Base-by-base conservation (phyloP, 2,329 filamentous ascomycete genomes). In the Aspergillus niger region DNA sequence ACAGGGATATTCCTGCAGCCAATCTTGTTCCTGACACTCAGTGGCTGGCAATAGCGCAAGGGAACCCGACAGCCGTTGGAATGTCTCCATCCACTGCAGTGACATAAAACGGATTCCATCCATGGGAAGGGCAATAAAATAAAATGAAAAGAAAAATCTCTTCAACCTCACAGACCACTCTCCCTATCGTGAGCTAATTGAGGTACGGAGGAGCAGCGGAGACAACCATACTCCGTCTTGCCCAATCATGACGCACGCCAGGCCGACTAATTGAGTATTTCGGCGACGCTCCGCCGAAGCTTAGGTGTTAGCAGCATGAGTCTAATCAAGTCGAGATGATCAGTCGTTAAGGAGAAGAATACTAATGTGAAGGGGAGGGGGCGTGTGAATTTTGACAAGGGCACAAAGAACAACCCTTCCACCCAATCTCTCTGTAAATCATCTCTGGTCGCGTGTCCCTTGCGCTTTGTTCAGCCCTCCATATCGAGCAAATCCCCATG, bases 261-360 rank as follows among this genome's bases (percentile, higher is more conserved):
- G 3, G 26, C 13, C 26, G 24, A 17, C 47, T 30, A 50, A 55
- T 28, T n/a, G n/a, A 20, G n/a, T 8, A 22, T 22, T 26, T 30
- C 39, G 39, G 53, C 53, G 13, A 44, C 39, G n/a, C 53, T 55
- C 53, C 53, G 53, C 53, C 30, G 53, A 55, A 55, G 53, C 53
- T 55, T 55, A 47, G 51, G 53, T 28, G 15, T 44, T 55, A 55
- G 53, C 53, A 55, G 38, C 53, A 44, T 44, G 53, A 55, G 53
- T 13, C 30, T 55, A 47, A 55, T 55, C 30, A 55, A 36, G 39
- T 44, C 30, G 43, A 20, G 41, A 22, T 20, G 30, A 55, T 41
- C 41, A 32, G 32, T 55, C 26, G 28, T 30, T 49, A 47, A 47
- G 39, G 39, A 47, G 28, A 44, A 22, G 39, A 30, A 36, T 36